A percentile compares a stretch with the other conserved stretches of the same genome.
Evolutionary conservation across 1,284 basidiomycete species (phyloP).

Genomic region (Pisolithus thermaeus): DNA sequence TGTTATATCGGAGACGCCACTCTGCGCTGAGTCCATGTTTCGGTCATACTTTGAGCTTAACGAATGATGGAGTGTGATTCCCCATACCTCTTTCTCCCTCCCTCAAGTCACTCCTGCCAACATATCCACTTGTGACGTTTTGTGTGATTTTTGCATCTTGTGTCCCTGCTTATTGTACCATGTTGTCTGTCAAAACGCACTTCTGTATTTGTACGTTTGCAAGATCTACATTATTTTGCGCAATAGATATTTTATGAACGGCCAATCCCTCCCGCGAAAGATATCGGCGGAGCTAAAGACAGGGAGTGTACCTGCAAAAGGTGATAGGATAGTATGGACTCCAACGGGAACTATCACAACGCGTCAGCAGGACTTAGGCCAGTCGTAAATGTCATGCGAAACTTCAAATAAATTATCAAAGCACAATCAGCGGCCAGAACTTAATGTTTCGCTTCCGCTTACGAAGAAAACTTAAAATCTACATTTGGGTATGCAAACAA

Average conservation of each 20-base stretch:
- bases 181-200: constrained; percentile 2
- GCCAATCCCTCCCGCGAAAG: neutral
- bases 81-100: neutral
- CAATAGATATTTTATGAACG: constrained; percentile 4
- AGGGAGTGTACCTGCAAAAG: no score
- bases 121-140: neutral
- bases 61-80: constrained; percentile 33
- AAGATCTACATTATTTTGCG: constrained; percentile 1
- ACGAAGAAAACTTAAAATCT: no score
- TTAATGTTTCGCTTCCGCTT: no score
- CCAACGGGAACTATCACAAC: no score
- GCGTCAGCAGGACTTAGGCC: no score
- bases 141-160: neutral
- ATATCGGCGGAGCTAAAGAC: neutral
- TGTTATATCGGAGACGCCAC: constrained; percentile 64
- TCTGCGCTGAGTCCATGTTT: constrained; percentile 81
- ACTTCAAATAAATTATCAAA: no score
- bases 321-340: no score
- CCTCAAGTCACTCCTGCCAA: neutral
- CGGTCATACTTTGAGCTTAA: constrained; percentile 73
- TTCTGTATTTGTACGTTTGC: constrained; percentile 23
- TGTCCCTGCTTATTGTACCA: neutral
- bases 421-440: no score
- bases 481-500: no score
- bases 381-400: no score